Base-by-base conservation (phyloP, 2,329 filamentous ascomycete genomes). In the Fusarium sp. region DNA sequence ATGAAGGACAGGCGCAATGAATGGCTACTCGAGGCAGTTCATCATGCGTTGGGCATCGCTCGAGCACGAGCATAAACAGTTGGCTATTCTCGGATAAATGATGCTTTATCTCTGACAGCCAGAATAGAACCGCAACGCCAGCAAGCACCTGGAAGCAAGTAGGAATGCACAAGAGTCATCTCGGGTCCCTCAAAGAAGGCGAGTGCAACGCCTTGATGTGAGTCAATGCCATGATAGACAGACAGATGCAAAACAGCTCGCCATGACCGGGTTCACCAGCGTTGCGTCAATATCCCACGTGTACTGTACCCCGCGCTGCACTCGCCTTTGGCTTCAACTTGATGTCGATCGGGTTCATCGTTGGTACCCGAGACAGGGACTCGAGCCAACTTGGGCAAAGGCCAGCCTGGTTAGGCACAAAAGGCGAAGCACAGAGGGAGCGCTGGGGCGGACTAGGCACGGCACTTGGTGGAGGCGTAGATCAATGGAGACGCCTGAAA, bases 1-100 rank as follows among this genome's bases (percentile, higher is more conserved):
- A 53, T 61, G 35, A 55, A 42, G 44, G 32, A 13, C 8, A 38
- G 28, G 39, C 29, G 29, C 13, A 13, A 24, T 31, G 47, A 60
- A 46, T 50, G 57, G 40, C 29, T 28, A 43, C 34, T n/a, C n/a
- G n/a, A n/a, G n/a, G n/a, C n/a, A n/a, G n/a, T n/a, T n/a, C n/a
- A n/a, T n/a, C n/a, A n/a, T n/a, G n/a, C n/a, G 61, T 69, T 65
- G 63, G 67, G 67, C 62, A 70, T 58, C 55, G 64, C 44, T 58
- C 58, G 61, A 59, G 67, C 58, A 65, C 64, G 56, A 67, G 57
- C 38, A 61, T 39, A 40, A 43, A 52, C 49, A 51, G 61, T 58
- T 63, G 63, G 60, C 29, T 43, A 40, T 49, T 47, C 64, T 36
- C 34, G 54, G 56, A 53, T 48, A 61, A 56, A 38, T 56, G 19